Percentiles rank a stretch among this genome's conserved stretches.
These are phyloP conservation scores for Gracilaria domingensis DNA, from an alignment of 23 red algal genomes.

Conservation along the genomic window DNA sequence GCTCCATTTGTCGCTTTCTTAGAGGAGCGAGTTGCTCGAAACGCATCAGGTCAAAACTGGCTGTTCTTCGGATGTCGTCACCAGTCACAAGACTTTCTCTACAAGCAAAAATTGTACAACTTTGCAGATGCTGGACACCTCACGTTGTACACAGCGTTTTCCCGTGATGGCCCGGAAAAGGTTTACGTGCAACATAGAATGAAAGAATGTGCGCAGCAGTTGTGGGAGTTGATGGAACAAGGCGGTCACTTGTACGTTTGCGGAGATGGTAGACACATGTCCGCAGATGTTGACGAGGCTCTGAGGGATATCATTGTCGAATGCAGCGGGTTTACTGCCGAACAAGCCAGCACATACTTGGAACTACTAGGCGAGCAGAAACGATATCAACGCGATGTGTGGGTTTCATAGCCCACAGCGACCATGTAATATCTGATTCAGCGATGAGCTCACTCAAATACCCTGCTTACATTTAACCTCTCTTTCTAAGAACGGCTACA, in stretches of 20 bases:
- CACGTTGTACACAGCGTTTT: constrained; percentile 87
- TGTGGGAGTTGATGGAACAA: constrained; percentile 75
- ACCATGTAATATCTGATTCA: too few species aligned
- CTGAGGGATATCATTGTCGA: constrained; percentile 58
- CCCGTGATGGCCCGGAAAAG: constrained; percentile 79
- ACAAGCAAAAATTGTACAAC: constrained; percentile 52
- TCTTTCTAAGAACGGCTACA: too few species aligned
- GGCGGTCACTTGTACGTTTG: constrained; percentile 92
- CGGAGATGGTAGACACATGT: constrained; percentile 94
- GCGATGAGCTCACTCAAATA: too few species aligned
- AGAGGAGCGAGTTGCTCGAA: constrained; percentile 55
- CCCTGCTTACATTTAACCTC: too few species aligned
- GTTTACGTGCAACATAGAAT: constrained; percentile 89
- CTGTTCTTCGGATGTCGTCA: constrained; percentile 96
- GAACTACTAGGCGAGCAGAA: constrained; percentile 52
- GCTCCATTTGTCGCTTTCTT: constrained; percentile 76
- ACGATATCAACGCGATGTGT: constrained; percentile 97
- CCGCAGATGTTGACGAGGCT: constrained; percentile 86
- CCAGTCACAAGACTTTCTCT: constrained; percentile 90
- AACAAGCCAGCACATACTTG: constrained; percentile 72
- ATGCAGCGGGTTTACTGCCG: constrained; percentile 11
- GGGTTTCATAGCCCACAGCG: constrained; percentile 69
- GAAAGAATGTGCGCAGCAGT: constrained; percentile 46
- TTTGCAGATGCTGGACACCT: constrained; percentile 48
- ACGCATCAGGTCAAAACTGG: constrained; percentile 58